These are phyloP conservation scores for Fusarium denticulatum DNA, from an alignment of 2,329 filamentous ascomycete species.

Conservation along the genomic window DNA sequence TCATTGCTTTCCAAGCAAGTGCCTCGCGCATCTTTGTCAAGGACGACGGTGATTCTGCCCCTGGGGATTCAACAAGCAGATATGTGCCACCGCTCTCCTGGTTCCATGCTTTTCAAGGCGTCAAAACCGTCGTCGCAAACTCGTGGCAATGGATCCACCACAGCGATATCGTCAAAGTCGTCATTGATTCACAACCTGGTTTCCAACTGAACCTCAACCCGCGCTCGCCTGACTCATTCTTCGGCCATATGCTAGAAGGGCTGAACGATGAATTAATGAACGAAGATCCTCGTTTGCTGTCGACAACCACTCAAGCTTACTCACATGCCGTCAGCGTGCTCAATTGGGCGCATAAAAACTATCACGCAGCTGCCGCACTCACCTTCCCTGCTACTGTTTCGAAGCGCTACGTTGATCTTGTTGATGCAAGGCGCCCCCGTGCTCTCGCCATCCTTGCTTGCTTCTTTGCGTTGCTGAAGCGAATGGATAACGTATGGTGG, in stretches of 20 bases:
- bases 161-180: slow-evolving; percentile 66
- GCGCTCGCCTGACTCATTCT: slow-evolving; percentile 63
- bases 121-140: slow-evolving; percentile 71
- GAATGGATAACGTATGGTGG: slow-evolving; percentile 74
- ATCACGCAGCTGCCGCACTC: slow-evolving; percentile 66
- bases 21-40: slow-evolving; percentile 70
- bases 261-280: slow-evolving; percentile 64
- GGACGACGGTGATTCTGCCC: slow-evolving; percentile 57
- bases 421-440: slow-evolving; percentile 67
- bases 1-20: slow-evolving; percentile 74
- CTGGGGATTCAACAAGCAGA: slow-evolving; percentile 51
- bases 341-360: slow-evolving; percentile 72
- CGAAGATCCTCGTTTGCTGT: slow-evolving; percentile 46
- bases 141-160: slow-evolving; percentile 72
- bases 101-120: slow-evolving; percentile 75
- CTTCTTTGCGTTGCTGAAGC: slow-evolving; percentile 73
- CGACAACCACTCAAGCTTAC: slow-evolving; percentile 62
- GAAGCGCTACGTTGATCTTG: slow-evolving; percentile 67
- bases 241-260: slow-evolving; percentile 67
- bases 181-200: slow-evolving; percentile 71
- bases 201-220: slow-evolving; percentile 68
- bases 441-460: slow-evolving; percentile 72
- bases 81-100: slow-evolving; percentile 70
- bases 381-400: slow-evolving; percentile 73
- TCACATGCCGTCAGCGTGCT: slow-evolving; percentile 72